Evolutionary conservation across 495 filamentous ascomycete species (phyloP).

Genomic region (Penicillium antarcticum): DNA sequence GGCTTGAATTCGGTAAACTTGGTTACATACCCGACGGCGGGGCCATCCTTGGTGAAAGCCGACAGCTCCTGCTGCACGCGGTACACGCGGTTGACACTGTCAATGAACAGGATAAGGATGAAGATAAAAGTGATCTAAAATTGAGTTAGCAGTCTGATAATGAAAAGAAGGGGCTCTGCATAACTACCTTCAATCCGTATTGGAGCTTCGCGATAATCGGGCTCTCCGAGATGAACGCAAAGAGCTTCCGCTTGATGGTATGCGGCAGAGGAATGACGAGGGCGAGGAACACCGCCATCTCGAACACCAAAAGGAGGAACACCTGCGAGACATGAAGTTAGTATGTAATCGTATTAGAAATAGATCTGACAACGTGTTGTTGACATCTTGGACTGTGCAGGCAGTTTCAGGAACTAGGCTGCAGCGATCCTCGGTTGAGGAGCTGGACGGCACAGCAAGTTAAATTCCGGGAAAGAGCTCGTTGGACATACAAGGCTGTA

Average conservation of each 20-base stretch:
- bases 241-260: conserved; percentile 79
- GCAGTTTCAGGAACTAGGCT: conserved; percentile 17
- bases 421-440: conserved; percentile 7
- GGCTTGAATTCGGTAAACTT: background rate
- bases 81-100: conserved; percentile 98
- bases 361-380: background rate
- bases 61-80: conserved; percentile 87
- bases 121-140: conserved; percentile 96
- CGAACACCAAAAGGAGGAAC: conserved; percentile 83
- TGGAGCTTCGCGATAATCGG: conserved; percentile 74
- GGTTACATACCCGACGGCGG: conserved; percentile 39
- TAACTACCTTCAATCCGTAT: conserved; percentile 69
- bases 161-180: background rate
- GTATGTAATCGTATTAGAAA: conserved; percentile 1
- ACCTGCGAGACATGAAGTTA: conserved; percentile 54
- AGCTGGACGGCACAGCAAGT: background rate
- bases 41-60: conserved; percentile 50
- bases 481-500: conserved; percentile 80
- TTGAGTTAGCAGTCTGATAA: background rate
- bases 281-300: conserved; percentile 91
- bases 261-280: conserved; percentile 92
- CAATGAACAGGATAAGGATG: conserved; percentile 95
- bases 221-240: conserved; percentile 90
- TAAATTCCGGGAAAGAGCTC: background rate
- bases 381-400: conserved; percentile 5